Evolutionary conservation across 2,329 filamentous ascomycete species (phyloP).

Genomic region (Leptographium lundbergii): DNA sequence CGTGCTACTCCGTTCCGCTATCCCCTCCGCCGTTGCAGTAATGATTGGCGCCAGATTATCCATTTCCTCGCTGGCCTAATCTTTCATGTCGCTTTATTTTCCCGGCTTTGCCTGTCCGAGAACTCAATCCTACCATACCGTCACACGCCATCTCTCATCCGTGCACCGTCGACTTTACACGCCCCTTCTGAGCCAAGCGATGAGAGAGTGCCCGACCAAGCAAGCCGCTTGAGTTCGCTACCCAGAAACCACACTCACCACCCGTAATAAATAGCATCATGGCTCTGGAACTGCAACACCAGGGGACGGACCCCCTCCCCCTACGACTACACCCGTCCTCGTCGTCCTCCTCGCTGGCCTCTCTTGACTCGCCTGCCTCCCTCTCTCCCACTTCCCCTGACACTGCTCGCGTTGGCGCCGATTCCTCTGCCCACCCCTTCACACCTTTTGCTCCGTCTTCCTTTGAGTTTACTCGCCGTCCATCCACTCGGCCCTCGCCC

Average conservation of each 20-base stretch:
- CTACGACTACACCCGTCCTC: not conserved
- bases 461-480: not conserved
- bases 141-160: not conserved
- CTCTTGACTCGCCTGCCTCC: not conserved
- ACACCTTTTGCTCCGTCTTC: not conserved
- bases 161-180: not conserved
- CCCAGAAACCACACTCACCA: not conserved
- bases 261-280: conserved; percentile 6
- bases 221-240: not conserved
- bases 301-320: conserved; percentile 4
- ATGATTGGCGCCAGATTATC: not conserved
- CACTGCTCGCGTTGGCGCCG: not conserved
- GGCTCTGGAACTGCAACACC: conserved; percentile 5
- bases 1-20: not conserved
- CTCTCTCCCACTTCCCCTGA: not conserved
- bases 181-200: not conserved
- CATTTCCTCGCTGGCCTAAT: not conserved
- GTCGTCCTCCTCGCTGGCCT: not conserved
- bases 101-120: not conserved
- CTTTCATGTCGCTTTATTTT: not conserved
- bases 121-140: conserved; percentile 1
- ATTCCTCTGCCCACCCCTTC: not conserved
- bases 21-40: not conserved
- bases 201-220: not conserved
- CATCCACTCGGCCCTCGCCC: conserved; percentile 3